phyloP scores from a whole-genome alignment of 208 protist genomes.

The Novymonas esmeraldas region DNA sequence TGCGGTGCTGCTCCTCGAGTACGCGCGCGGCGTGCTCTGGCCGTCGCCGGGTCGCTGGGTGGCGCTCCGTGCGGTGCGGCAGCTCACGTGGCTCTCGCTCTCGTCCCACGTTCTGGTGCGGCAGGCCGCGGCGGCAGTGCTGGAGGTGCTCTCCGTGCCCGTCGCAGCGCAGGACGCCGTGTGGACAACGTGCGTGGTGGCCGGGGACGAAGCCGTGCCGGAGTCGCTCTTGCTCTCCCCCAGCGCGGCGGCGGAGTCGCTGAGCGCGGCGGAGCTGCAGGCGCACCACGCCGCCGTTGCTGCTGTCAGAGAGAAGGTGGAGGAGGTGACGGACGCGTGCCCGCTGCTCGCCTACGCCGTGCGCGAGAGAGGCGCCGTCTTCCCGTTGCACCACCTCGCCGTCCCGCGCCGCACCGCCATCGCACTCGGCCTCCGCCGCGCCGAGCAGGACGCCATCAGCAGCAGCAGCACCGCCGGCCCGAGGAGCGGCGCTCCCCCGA shows the following conservation, averaged over 20 bases:
- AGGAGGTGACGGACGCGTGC: slow-evolving; percentile 4
- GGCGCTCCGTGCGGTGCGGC: slow-evolving; percentile 5
- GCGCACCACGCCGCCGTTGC: slow-evolving; percentile 6
- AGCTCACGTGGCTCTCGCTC: slow-evolving; percentile 12
- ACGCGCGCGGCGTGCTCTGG: slow-evolving; percentile 16
- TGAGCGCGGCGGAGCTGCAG: slow-evolving; percentile 6
- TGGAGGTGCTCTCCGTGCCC: slow-evolving; percentile 13
- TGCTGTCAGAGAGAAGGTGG: slow-evolving; percentile 6
- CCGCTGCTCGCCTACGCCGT: slow-evolving; percentile 17
- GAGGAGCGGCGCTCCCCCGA: no score
- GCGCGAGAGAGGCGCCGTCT: slow-evolving; percentile 8
- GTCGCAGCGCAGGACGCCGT: slow-evolving; percentile 5
- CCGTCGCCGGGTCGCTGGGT: slow-evolving; percentile 19
- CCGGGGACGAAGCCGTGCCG: neutral
- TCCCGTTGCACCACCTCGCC: slow-evolving; percentile 10
- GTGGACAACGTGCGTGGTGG: neutral
- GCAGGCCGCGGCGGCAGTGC: slow-evolving; percentile 15
- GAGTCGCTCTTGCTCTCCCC: slow-evolving; percentile 6
- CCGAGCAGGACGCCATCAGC: neutral
- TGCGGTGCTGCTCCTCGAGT: slow-evolving; percentile 17
- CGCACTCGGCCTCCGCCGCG: slow-evolving; percentile 4
- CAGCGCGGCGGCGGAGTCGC: neutral
- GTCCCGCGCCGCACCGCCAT: slow-evolving; percentile 11
- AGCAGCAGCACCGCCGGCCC: no score
- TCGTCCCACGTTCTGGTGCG: slow-evolving; percentile 19